A percentile compares a stretch with the other conserved stretches of the same genome.
Evolutionary conservation across 805 yeast genomes (phyloP).

Genomic region (Cyberlindnera galapagoensis): DNA sequence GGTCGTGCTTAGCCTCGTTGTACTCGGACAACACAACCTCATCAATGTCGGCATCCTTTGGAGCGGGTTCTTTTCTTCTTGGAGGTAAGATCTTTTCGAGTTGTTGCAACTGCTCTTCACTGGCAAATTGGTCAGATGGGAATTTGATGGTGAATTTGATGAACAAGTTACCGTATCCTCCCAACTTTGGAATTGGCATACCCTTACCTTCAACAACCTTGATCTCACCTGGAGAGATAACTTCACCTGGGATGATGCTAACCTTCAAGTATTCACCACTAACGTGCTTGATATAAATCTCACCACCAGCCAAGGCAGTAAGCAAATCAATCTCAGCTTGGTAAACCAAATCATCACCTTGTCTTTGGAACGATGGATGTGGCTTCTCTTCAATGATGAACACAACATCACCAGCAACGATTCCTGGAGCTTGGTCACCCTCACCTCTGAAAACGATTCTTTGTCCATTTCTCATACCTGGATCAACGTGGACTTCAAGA

Average conservation of each 20-base stretch:
- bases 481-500: constrained; percentile 88
- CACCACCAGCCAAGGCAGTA: constrained; percentile 97
- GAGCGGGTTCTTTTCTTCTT: constrained; percentile 48
- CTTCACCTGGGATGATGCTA: constrained; percentile 83
- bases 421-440: constrained; percentile 95
- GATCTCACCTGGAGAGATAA: constrained; percentile 73
- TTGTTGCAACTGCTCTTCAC: constrained; percentile 65
- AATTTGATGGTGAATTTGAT: constrained; percentile 83
- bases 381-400: constrained; percentile 89
- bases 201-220: constrained; percentile 90
- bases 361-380: constrained; percentile 76
- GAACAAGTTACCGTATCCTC: constrained; percentile 83
- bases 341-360: constrained; percentile 80
- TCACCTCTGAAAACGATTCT: constrained; percentile 87
- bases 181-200: constrained; percentile 92
- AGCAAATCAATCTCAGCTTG: constrained; percentile 85
- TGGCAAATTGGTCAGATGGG: constrained; percentile 70
- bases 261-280: constrained; percentile 89
- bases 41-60: constrained; percentile 70
- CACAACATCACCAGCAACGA: constrained; percentile 94
- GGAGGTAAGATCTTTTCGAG: constrained; percentile 78
- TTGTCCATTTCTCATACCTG: constrained; percentile 96
- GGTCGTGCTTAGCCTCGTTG: constrained; percentile 56
- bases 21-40: constrained; percentile 69
- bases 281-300: constrained; percentile 78